A percentile compares a stretch with the other conserved stretches of the same genome.
Conservation (phyloP, 2,329 filamentous ascomycete genomes). For the Beauveria asiatica region DNA sequence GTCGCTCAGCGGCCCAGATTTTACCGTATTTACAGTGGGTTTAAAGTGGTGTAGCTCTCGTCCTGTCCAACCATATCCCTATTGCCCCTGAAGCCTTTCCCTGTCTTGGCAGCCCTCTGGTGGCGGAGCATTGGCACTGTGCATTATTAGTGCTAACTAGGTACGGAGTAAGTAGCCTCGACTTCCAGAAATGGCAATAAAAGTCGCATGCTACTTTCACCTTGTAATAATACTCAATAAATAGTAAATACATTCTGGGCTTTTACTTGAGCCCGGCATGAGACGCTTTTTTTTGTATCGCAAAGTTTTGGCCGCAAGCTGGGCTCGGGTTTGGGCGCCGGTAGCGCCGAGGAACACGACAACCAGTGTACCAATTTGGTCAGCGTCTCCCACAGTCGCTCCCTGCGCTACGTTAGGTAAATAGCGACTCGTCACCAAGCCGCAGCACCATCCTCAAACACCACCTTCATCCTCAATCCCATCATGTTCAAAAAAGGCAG, state of each 20-base stretch:
- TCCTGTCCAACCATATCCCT: background rate
- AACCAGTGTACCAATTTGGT: no score
- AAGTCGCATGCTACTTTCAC: background rate
- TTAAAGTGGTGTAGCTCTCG: no score
- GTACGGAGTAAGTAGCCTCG: no score
- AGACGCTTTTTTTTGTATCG: no score
- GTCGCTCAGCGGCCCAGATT: no score
- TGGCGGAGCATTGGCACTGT: background rate
- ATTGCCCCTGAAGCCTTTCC: background rate
- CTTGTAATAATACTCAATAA: no score
- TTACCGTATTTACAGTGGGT: no score
- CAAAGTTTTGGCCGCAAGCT: no score
- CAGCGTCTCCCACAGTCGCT: background rate
- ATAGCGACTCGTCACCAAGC: background rate
- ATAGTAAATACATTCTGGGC: no score
- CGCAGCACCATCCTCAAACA: background rate
- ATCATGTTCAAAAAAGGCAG: constrained; percentile 19
- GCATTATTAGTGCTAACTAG: background rate
- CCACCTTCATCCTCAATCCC: background rate
- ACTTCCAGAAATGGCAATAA: background rate
- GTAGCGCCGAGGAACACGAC: no score
- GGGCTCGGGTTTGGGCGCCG: no score
- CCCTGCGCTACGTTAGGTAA: background rate
- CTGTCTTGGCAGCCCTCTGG: background rate
- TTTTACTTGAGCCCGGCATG: no score